These are phyloP conservation scores for Arthrobotrys sphaeroides DNA, from an alignment of 2,329 filamentous ascomycete species.

Conservation along the genomic window DNA sequence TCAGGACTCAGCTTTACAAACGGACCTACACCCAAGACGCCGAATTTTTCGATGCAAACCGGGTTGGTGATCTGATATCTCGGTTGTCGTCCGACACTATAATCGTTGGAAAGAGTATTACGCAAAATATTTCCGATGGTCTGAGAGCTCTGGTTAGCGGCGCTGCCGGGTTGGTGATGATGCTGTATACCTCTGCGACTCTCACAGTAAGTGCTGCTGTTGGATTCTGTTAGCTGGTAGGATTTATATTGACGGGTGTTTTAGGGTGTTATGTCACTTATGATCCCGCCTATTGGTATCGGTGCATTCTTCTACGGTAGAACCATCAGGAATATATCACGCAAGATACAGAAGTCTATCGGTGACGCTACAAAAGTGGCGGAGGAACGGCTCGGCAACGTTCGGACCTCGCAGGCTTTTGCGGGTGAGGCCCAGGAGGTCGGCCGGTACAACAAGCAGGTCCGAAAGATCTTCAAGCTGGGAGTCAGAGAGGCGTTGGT, in stretches of 20 bases:
- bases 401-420: slow-evolving; percentile 95
- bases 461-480: slow-evolving; percentile 88
- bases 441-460: slow-evolving; percentile 87
- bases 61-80: slow-evolving; percentile 94
- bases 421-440: slow-evolving; percentile 92
- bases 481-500: slow-evolving; percentile 87
- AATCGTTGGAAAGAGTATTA: slow-evolving; percentile 98
- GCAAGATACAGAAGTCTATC: slow-evolving; percentile 91
- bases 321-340: slow-evolving; percentile 85
- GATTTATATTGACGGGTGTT: neutral
- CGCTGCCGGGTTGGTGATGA: slow-evolving; percentile 85
- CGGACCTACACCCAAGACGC: slow-evolving; percentile 96
- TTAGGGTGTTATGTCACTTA: slow-evolving; percentile 69
- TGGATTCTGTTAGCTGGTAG: neutral
- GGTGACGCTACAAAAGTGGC: slow-evolving; percentile 95
- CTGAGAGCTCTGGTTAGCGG: slow-evolving; percentile 89
- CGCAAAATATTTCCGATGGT: slow-evolving; percentile 97
- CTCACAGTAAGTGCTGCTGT: slow-evolving; percentile 22
- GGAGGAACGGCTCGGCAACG: slow-evolving; percentile 95
- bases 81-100: slow-evolving; percentile 95
- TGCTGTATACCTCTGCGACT: slow-evolving; percentile 88
- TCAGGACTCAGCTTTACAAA: slow-evolving; percentile 88
- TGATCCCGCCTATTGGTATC: slow-evolving; percentile 90
- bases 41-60: slow-evolving; percentile 98
- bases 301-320: slow-evolving; percentile 92